Evolutionary conservation across 306 rosid species (phyloP).

Genomic region (Echinosophora koreensis): DNA sequence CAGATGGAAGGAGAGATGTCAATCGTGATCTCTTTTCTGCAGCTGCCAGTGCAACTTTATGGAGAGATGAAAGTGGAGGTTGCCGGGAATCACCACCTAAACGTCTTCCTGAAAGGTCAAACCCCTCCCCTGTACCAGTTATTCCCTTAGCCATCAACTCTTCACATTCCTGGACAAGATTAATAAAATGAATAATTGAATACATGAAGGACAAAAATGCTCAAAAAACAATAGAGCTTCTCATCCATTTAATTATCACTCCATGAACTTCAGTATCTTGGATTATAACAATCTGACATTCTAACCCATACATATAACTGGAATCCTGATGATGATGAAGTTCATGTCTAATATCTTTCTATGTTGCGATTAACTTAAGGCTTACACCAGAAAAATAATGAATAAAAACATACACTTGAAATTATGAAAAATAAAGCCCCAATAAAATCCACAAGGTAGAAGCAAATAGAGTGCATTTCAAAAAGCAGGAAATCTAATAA

Average conservation of each 20-base stretch:
- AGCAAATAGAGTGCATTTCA: slow-evolving; percentile 19
- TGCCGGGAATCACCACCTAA: slow-evolving; percentile 77
- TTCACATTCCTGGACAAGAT: slow-evolving; percentile 76
- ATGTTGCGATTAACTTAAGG: slow-evolving; percentile 13
- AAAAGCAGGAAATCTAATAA: not conserved
- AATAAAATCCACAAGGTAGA: slow-evolving; percentile 19
- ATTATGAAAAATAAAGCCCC: slow-evolving; percentile 19
- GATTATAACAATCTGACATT: no score
- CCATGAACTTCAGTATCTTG: no score
- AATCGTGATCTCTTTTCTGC: slow-evolving; percentile 78
- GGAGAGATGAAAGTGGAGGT: slow-evolving; percentile 81
- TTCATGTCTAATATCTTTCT: not conserved
- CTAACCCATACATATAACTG: not conserved
- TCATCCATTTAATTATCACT: not conserved
- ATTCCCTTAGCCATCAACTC: slow-evolving; percentile 87
- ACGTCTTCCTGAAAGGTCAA: slow-evolving; percentile 91
- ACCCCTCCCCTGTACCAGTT: slow-evolving; percentile 77
- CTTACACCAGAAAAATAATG: not conserved
- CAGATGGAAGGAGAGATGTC: slow-evolving; percentile 82
- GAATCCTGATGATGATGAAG: not conserved
- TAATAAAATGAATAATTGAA: slow-evolving; percentile 2
- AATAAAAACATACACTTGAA: not conserved
- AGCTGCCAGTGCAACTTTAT: slow-evolving; percentile 72
- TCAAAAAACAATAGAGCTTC: slow-evolving; percentile 19
- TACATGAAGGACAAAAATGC: slow-evolving; percentile 4